A percentile compares a stretch with the other conserved stretches of the same genome.
Evolutionary conservation across 768 basidiomycete species (phyloP).

Genomic region (Hypholoma fasciculare): DNA sequence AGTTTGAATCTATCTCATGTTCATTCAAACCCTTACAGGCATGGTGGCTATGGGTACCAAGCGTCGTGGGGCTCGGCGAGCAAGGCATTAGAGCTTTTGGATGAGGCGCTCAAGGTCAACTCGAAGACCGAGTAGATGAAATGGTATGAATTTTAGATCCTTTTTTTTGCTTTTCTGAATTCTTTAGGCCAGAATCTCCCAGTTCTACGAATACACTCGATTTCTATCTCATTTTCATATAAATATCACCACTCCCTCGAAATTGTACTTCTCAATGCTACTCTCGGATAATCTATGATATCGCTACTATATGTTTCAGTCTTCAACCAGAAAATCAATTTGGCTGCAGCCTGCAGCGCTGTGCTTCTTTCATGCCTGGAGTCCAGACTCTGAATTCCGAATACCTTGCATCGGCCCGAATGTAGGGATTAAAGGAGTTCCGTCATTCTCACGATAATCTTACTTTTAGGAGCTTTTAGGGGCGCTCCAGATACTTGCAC

Average conservation of each 20-base stretch:
- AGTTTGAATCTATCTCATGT: neutral
- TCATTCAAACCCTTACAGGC: constrained; percentile 33
- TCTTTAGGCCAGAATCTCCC: neutral
- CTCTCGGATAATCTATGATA: no score
- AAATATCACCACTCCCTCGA: no score
- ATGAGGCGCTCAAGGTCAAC: constrained; percentile 11
- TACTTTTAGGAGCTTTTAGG: constrained; percentile 18
- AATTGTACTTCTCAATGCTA: no score
- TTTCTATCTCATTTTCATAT: no score
- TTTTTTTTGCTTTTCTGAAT: neutral
- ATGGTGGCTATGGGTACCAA: constrained; percentile 67
- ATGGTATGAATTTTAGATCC: neutral
- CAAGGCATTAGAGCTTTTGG: constrained; percentile 33
- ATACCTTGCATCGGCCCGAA: no score
- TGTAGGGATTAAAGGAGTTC: neutral
- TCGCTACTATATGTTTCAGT: no score
- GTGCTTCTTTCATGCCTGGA: no score
- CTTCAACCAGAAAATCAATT: no score
- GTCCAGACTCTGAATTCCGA: no score
- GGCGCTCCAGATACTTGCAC: neutral
- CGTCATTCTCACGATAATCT: constrained; percentile 16
- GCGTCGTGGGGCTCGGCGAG: constrained; percentile 67
- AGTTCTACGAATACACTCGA: no score
- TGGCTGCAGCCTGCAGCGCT: no score
- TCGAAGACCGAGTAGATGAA: neutral